Conservation (phyloP, 352 stramenopile genomes). For the Phytophthora gonapodyides region DNA sequence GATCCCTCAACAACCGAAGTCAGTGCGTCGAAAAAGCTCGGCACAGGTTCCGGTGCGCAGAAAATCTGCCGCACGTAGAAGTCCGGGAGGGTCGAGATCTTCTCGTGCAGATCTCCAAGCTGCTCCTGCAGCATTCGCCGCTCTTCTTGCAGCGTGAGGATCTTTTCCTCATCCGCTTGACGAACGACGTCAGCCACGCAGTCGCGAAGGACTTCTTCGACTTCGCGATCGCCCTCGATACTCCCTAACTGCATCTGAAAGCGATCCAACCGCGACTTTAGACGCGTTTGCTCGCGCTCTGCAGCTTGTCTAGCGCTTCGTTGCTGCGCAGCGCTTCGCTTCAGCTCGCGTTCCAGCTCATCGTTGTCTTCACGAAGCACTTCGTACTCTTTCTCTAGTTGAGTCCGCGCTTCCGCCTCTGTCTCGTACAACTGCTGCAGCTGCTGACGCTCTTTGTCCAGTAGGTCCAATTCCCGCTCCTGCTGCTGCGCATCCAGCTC, state of each 20-base stretch:
- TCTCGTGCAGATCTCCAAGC: constrained; percentile 75
- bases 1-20: constrained; percentile 52
- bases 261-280: constrained; percentile 51
- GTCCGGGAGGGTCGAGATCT: constrained; percentile 83
- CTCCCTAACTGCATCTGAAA: constrained; percentile 65
- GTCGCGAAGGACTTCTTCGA: constrained; percentile 58
- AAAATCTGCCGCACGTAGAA: constrained; percentile 90
- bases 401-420: constrained; percentile 32
- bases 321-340: constrained; percentile 22
- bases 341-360: constrained; percentile 27
- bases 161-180: constrained; percentile 62
- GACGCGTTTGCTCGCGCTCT: constrained; percentile 38
- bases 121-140: constrained; percentile 70
- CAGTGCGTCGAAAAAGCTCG: constrained; percentile 84
- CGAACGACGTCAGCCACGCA: constrained; percentile 63
- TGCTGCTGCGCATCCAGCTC: constrained; percentile 34
- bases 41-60: constrained; percentile 68
- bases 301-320: constrained; percentile 29
- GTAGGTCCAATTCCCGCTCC: constrained; percentile 45
- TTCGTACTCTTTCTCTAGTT: constrained; percentile 31
- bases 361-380: constrained; percentile 34
- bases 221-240: constrained; percentile 49
- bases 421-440: constrained; percentile 41
- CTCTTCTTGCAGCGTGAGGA: constrained; percentile 64
- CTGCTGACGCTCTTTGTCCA: constrained; percentile 50